Base-by-base conservation (phyloP, 1,284 basidiomycete genomes). In the Microstroma glucosiphilum region DNA sequence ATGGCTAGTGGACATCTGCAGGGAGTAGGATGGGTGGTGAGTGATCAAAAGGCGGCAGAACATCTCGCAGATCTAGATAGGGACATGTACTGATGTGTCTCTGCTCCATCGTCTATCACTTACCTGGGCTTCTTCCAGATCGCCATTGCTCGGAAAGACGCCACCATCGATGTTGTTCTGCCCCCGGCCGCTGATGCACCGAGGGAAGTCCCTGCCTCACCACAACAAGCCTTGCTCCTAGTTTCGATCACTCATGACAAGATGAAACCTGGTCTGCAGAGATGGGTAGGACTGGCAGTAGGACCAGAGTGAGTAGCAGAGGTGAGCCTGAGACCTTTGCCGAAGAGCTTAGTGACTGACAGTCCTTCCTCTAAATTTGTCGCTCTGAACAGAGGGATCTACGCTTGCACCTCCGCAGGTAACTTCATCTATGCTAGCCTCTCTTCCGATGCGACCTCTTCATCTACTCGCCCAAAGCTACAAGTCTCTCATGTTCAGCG, bases 181-280 rank as follows among this genome's bases (percentile, higher is more conserved):
- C 56, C 55, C 13, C 23, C 62, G 4, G 41, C 26, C 43, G 30
- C 56, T n/a, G 56, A 19, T 40, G 37, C 19, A 7, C 1, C 59
- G 9, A n/a, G 3, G 26, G 54, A n/a, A 51, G 43, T 19, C 26
- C 58, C 37, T 61, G 62, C 54, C 60, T 55, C 62, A 1, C 46
- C 53, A 1, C 59, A 61, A 1, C 58, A 56, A 0, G 71, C 69
- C 17, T 53, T 42, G 37, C 54, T 73, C 23, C 40, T 73, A 30
- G 67, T 59, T 60, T 68, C 69, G n/a, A 61, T 69, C 37, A 30
- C 56, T 1, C 68, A 73, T 55, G 46, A 37, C 0, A 54, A 59
- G 19, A 75, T 75, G 72, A 70, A 69, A 54, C 65, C 69, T 2
- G 69, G 71, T 21, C 67, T 75, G 15, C 69, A 75, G 40, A 59